Evolutionary conservation across 192 early-diverging fungal species (phyloP).

Genomic region (Glomus cerebriforme): DNA sequence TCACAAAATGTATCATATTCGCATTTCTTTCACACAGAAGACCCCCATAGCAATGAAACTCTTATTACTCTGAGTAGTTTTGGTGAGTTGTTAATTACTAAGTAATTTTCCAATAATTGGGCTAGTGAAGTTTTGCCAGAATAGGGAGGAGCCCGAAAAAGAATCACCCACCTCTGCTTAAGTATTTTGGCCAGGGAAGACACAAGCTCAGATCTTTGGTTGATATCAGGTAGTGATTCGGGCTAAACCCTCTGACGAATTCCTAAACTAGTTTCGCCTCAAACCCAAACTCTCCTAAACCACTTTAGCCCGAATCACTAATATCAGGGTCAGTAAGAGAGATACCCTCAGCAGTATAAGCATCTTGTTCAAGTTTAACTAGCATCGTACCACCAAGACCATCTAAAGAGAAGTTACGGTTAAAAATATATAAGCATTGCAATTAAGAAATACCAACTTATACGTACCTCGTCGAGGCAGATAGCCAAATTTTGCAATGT

Average conservation of each 20-base stretch:
- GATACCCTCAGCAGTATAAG: neutral
- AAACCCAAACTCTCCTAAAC: too few species aligned
- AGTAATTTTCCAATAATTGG: conserved; percentile 17
- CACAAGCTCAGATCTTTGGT: neutral
- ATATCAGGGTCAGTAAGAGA: neutral
- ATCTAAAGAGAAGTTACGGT: neutral
- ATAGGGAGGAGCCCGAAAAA: conserved; percentile 25
- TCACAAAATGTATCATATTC: conserved; percentile 1
- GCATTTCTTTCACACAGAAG: neutral
- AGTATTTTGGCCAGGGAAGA: neutral
- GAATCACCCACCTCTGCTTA: neutral
- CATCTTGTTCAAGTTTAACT: neutral
- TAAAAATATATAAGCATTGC: neutral
- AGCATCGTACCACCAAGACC: conserved; percentile 15
- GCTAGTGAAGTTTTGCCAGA: conserved; percentile 26
- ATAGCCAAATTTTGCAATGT: neutral
- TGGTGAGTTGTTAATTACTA: neutral
- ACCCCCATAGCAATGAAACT: conserved; percentile 27
- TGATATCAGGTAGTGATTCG: too few species aligned
- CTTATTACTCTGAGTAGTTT: conserved; percentile 4
- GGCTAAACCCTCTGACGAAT: too few species aligned
- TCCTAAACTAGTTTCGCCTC: too few species aligned
- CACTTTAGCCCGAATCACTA: too few species aligned
- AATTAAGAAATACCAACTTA: neutral
- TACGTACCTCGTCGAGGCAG: neutral